Conservation (phyloP, 73 alveolate species). For the Tetrahymena malaccensis region DNA sequence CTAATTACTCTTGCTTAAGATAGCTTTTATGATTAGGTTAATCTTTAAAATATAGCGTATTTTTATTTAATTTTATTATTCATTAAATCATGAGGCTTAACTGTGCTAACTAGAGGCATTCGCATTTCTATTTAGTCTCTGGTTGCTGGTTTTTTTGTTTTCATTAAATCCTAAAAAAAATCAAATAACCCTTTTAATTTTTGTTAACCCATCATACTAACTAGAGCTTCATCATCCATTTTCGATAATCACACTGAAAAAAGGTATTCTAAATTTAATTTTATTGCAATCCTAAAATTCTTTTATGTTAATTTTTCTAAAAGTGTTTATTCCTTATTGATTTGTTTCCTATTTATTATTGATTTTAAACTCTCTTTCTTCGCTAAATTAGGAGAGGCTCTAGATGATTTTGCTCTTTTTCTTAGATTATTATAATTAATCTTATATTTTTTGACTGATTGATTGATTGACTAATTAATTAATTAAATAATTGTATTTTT, state of each 20-base stretch:
- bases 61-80: background rate
- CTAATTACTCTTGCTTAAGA: background rate
- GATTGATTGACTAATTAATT: background rate
- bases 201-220: background rate
- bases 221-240: background rate
- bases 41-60: background rate
- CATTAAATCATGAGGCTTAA: background rate
- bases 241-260: too few relatives aligned
- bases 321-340: background rate
- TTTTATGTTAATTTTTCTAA: too few relatives aligned
- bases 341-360: background rate
- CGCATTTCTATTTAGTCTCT: background rate
- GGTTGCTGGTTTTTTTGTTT: background rate
- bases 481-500: background rate
- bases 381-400: background rate
- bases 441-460: background rate
- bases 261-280: too few relatives aligned
- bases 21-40: background rate
- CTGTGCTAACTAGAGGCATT: background rate
- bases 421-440: background rate
- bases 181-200: background rate
- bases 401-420: background rate
- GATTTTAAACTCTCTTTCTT: background rate
- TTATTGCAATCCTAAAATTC: background rate
- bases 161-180: background rate